Percentiles rank a stretch among this genome's conserved stretches.
Conservation (phyloP, 495 filamentous ascomycete genomes). For the Lasiosphaeria hispida region DNA sequence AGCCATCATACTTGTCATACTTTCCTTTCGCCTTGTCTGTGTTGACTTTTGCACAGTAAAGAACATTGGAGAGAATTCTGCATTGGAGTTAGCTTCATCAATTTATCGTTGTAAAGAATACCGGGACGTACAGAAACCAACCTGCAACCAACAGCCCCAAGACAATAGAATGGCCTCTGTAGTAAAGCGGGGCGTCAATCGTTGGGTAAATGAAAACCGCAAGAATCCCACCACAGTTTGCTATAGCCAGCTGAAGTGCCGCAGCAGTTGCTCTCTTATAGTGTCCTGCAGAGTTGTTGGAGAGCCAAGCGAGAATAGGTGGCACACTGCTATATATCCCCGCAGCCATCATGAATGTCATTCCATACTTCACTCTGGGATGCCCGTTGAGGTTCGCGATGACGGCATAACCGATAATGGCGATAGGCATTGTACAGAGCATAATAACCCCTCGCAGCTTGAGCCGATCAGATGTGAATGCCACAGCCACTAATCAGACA, state of each 20-base stretch:
- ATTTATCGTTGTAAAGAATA: not conserved
- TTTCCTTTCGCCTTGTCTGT: constrained; percentile 61
- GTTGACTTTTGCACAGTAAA: constrained; percentile 64
- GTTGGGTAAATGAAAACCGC: constrained; percentile 60
- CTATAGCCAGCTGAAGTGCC: constrained; percentile 47
- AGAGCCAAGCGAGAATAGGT: constrained; percentile 69
- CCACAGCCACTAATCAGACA: too few relatives aligned
- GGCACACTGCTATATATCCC: constrained; percentile 80
- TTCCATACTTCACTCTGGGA: constrained; percentile 62
- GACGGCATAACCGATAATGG: constrained; percentile 58
- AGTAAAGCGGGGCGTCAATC: constrained; percentile 44
- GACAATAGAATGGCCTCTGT: constrained; percentile 59
- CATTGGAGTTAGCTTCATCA: too few relatives aligned
- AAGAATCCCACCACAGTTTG: constrained; percentile 51
- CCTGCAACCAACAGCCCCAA: constrained; percentile 57
- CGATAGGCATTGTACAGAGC: constrained; percentile 42
- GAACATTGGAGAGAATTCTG: constrained; percentile 60
- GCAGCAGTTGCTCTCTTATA: constrained; percentile 46
- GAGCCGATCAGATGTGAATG: too few relatives aligned
- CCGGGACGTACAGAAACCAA: constrained; percentile 62
- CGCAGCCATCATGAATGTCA: constrained; percentile 66
- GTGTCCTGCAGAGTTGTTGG: constrained; percentile 47
- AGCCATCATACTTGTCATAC: constrained; percentile 56
- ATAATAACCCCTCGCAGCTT: constrained; percentile 28
- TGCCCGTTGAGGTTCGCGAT: constrained; percentile 37